Evolutionary conservation across 352 stramenopile genomes (phyloP).

Genomic region (Thraustochytrium sp.): DNA sequence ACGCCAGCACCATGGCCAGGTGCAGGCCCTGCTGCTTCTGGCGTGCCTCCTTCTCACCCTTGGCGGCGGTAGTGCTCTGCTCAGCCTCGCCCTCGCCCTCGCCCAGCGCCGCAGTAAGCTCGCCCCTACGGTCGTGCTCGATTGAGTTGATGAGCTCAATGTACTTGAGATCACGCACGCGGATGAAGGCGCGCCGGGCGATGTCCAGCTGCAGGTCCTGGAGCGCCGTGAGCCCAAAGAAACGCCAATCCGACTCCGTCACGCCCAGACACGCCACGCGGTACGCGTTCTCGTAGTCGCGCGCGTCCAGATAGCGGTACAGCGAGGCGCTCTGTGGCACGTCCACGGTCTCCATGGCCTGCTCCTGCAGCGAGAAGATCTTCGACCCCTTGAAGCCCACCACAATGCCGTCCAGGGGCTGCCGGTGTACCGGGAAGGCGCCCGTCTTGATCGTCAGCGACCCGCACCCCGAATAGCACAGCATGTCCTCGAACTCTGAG

Average conservation of each 20-base stretch:
- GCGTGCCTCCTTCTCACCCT: constrained; percentile 52
- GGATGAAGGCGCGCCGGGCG: constrained; percentile 72
- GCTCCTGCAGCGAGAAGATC: constrained; percentile 79
- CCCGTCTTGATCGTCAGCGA: constrained; percentile 83
- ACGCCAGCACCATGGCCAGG: constrained; percentile 81
- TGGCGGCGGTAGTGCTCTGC: constrained; percentile 58
- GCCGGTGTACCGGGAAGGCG: constrained; percentile 72
- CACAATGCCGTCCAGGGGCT: constrained; percentile 83
- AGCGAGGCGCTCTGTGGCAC: constrained; percentile 77
- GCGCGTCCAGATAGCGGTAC: constrained; percentile 78
- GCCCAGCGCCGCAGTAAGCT: background rate
- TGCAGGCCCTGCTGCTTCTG: constrained; percentile 55
- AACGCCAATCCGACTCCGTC: constrained; percentile 79
- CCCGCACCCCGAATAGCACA: constrained; percentile 80
- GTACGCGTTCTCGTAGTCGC: constrained; percentile 78
- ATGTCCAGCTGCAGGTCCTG: constrained; percentile 50
- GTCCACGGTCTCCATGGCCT: constrained; percentile 77
- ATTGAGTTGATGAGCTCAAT: constrained; percentile 79
- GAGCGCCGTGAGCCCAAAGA: constrained; percentile 75
- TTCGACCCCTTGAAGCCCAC: constrained; percentile 83
- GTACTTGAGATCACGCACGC: constrained; percentile 79
- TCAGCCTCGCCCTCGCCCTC: background rate
- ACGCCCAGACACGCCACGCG: constrained; percentile 82
- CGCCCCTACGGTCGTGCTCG: constrained; percentile 60
- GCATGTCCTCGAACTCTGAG: constrained; percentile 84